Conservation (phyloP, 2,329 filamentous ascomycete genomes). For the Colletotrichum sp. region DNA sequence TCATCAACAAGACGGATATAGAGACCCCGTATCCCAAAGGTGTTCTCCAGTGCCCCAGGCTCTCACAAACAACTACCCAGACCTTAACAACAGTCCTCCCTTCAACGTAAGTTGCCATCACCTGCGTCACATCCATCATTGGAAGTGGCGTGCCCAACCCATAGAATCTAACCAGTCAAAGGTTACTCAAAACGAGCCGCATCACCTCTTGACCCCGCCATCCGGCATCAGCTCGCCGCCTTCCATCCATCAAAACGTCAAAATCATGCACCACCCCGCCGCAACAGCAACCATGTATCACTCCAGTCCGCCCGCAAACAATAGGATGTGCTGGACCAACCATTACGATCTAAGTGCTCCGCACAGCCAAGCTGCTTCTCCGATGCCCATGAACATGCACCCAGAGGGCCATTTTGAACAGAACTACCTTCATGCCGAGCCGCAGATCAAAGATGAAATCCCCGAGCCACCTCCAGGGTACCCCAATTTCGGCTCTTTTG, state of each 20-base stretch:
- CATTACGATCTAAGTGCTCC: constrained; percentile 46
- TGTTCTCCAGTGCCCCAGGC: constrained; percentile 7
- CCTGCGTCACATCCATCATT: neutral
- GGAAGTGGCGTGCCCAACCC: too few relatives aligned
- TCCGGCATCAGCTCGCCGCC: constrained; percentile 52
- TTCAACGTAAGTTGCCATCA: constrained; percentile 34
- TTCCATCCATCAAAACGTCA: constrained; percentile 47
- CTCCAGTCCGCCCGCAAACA: constrained; percentile 52
- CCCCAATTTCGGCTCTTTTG: constrained; percentile 40
- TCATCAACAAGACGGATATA: constrained; percentile 6
- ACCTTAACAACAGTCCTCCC: constrained; percentile 16
- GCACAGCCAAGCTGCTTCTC: constrained; percentile 49
- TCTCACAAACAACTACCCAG: neutral
- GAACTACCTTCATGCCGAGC: constrained; percentile 39
- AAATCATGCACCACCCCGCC: constrained; percentile 47
- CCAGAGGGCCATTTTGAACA: constrained; percentile 43
- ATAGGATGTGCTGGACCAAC: constrained; percentile 51
- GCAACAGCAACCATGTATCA: constrained; percentile 39
- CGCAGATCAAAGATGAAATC: constrained; percentile 35
- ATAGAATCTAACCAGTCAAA: constrained; percentile 14
- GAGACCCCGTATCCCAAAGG: constrained; percentile 7
- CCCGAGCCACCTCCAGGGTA: constrained; percentile 36
- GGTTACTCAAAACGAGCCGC: constrained; percentile 43
- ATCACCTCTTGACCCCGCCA: constrained; percentile 53
- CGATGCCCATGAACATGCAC: constrained; percentile 45